Evolutionary conservation across 2,329 filamentous ascomycete genomes (phyloP), one percentile per base, ranked within the genome.

Genomic region (Boeremia lycopersici): DNA sequence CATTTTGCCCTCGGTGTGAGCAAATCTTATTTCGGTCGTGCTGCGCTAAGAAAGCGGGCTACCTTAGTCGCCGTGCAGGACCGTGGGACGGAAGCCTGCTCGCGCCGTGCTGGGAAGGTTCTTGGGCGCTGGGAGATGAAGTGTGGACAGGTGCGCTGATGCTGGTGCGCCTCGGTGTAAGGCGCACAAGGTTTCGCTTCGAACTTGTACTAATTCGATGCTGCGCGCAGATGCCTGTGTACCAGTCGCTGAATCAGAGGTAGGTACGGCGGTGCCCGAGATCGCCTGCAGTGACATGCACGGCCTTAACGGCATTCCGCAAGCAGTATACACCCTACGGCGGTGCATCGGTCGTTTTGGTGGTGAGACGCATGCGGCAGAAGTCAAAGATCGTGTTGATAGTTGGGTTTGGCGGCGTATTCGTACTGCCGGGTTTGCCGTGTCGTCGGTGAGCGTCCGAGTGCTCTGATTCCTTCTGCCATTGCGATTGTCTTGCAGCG

Each of bases 321-420:
- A 55, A 50, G 30, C 52, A 55, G 42, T 36, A 8, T 47, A 47
- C 34, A 39, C 29, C 36, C 19, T 23, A 31, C 47, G 52, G 46
- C 36, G 35, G 40, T 55, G 46, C 41, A 30, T 49, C 47, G 41
- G 52, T 46, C 25, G 30, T 34, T 45, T 38, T 26, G 26, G 26
- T 15, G 52, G 36, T 55, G 46, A 55, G 46, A 55, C 46, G 52
- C 46, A 55, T 55, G 46, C 52, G 46, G 52, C 52, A 50, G 52
- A 49, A 10, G 11, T 42, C 26, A 36, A 36, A 47, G 34, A 30
- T 35, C 19, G 35, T 38, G 36, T 45, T 36, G 29, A 40, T 38
- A 33, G 25, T 40, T n/a, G 17, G 29, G 34, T 36, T 41, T 35
- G 45, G 35, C 35, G 34, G 34, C 34, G 30, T 30, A 6, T n/a